Conservation (phyloP, 208 protist species). For the Leptomonas seymouri region DNA sequence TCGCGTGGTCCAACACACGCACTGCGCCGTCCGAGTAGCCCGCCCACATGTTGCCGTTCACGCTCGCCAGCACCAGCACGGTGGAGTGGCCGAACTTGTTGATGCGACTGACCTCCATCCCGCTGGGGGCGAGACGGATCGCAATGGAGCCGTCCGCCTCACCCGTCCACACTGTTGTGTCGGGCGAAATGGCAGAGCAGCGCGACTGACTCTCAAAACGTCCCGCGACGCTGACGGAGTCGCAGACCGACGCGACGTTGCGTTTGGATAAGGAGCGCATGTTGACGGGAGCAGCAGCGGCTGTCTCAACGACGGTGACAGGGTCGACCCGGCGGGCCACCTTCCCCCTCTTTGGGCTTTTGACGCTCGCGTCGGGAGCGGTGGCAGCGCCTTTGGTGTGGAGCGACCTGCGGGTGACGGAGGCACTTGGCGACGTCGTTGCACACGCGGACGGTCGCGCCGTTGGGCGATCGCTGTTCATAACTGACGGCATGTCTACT, state of each 20-base stretch:
- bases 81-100: slow-evolving; percentile 20
- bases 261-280: slow-evolving; percentile 7
- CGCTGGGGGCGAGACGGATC: slow-evolving; percentile 45
- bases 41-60: slow-evolving; percentile 52
- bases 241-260: slow-evolving; percentile 11
- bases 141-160: slow-evolving; percentile 61
- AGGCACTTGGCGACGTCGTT: background rate
- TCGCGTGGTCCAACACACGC: slow-evolving; percentile 41
- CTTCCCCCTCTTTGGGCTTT: slow-evolving; percentile 15
- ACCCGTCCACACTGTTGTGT: slow-evolving; percentile 67
- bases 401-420: slow-evolving; percentile 11
- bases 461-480: slow-evolving; percentile 14
- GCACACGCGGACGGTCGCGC: background rate
- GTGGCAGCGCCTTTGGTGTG: background rate
- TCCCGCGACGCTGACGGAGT: slow-evolving; percentile 39
- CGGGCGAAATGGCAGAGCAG: slow-evolving; percentile 52
- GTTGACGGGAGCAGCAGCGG: background rate
- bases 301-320: background rate
- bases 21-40: slow-evolving; percentile 70
- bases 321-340: slow-evolving; percentile 11
- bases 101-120: slow-evolving; percentile 42
- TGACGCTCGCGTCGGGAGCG: background rate
- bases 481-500: slow-evolving; percentile 10
- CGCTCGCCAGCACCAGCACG: slow-evolving; percentile 35
- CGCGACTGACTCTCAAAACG: slow-evolving; percentile 50